These are phyloP conservation scores for Ascochyta viciae-villosae DNA, from an alignment of 2,329 filamentous ascomycete genomes.

Conservation along the genomic window DNA sequence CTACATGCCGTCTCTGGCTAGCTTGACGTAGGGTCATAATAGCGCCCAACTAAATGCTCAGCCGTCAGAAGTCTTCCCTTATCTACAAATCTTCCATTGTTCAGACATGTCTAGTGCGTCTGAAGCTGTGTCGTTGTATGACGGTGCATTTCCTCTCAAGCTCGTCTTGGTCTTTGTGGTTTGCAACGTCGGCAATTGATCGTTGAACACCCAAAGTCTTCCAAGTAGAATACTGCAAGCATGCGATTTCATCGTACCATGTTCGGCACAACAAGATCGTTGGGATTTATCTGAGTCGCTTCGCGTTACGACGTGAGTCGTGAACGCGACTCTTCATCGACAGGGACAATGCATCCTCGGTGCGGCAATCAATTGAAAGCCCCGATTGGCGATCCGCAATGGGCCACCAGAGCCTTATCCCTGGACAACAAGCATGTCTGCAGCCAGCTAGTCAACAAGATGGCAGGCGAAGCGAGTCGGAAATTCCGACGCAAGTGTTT, in stretches of 20 bases:
- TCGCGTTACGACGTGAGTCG: neutral
- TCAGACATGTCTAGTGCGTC: neutral
- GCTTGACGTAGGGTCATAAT: neutral
- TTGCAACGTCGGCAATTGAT: neutral
- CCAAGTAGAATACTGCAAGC: neutral
- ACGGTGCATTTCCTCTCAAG: neutral
- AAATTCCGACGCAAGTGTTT: neutral
- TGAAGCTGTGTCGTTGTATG: neutral
- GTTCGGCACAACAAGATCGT: neutral
- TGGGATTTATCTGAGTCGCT: neutral
- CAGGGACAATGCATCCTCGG: neutral
- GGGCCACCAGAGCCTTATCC: neutral
- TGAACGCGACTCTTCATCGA: neutral
- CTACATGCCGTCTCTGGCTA: conserved; percentile 10
- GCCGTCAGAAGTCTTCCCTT: neutral
- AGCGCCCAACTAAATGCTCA: neutral
- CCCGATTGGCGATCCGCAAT: neutral
- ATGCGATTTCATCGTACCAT: neutral
- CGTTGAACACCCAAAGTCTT: neutral
- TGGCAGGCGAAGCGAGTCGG: neutral
- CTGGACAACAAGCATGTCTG: neutral
- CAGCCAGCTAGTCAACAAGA: neutral
- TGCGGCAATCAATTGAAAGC: neutral
- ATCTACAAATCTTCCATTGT: neutral
- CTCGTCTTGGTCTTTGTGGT: neutral